Evolutionary conservation across 2,329 filamentous ascomycete species (phyloP), one percentile per base, ranked within the genome.

Genomic region (Trichoderma guizhouense): DNA sequence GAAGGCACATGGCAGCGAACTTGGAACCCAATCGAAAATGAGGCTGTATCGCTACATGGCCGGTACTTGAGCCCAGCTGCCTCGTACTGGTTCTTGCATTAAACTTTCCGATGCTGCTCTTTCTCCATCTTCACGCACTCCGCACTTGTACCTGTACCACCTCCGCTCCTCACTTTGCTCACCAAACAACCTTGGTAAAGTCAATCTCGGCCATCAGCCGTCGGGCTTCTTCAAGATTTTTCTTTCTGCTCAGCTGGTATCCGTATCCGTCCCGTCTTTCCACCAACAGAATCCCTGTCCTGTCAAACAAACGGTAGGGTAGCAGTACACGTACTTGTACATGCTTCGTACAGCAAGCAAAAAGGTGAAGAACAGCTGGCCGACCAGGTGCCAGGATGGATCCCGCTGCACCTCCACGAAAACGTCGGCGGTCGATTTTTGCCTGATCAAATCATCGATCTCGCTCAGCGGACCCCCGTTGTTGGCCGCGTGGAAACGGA

Each of bases 361-460:
- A n/a, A 43, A 43, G 18, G 30, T 36, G 51, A 47, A 53, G 18
- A 26, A 26, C 34, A 69, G 36, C 64, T 67, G 34, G 64, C 24
- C 26, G 65, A 51, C 65, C 55, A 36, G 34, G 34, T 36, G 34
- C 34, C 34, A 60, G 53, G 67, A 47, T 55, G 28, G 28, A 36
- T 69, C 67, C 67, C 64, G 32, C 64, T 57, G 64, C 64, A 67
- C 24, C 21, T 57, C 57, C 57, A 69, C 67, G 57, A 69, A 51
- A 47, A 18, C 67, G 67, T 69, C 66, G 57, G 47, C 66, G 30
- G 55, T 69, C 55, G 24, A 55, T 18, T 69, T 55, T 55, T 36
- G 47, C 32, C 36, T 60, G n/a, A n/a, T 69, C 67, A 69, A 67
- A 69, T 62, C 67, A 69, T 36, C 67, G 67, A 69, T 69, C 67